A percentile compares a stretch with the other conserved stretches of the same genome.
Conservation (phyloP, 352 stramenopile genomes). For the Pythium phragmiticola region DNA sequence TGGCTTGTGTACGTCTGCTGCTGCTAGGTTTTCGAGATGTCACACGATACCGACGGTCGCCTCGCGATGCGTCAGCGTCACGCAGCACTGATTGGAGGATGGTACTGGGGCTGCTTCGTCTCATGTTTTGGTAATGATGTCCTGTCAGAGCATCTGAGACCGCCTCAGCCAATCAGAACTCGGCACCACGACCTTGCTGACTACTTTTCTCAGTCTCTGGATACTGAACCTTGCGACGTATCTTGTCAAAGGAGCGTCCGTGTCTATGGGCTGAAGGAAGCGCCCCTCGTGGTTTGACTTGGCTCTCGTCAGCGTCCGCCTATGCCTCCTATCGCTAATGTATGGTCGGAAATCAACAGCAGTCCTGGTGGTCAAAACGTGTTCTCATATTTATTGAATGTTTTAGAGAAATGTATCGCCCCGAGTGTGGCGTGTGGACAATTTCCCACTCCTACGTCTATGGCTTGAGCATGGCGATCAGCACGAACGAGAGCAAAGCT, state of each 20-base stretch:
- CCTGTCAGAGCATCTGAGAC: background rate
- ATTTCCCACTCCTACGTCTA: conserved; percentile 20
- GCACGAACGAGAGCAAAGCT: conserved; percentile 75
- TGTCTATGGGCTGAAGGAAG: too few species aligned
- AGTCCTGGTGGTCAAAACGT: too few species aligned
- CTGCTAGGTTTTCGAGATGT: background rate
- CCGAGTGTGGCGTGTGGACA: background rate
- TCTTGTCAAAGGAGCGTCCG: too few species aligned
- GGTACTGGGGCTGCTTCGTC: conserved; percentile 14
- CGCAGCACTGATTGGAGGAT: background rate
- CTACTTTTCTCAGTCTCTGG: too few species aligned
- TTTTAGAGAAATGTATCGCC: background rate
- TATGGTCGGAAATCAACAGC: too few species aligned
- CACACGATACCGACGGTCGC: background rate
- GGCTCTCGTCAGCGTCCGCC: too few species aligned
- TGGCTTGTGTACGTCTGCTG: background rate
- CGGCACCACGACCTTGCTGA: background rate
- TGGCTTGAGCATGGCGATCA: conserved; percentile 73
- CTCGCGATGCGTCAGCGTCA: conserved; percentile 14
- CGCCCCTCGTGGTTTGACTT: too few species aligned
- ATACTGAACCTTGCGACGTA: too few species aligned
- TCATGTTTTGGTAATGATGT: conserved; percentile 6
- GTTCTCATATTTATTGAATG: too few species aligned
- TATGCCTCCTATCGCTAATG: too few species aligned
- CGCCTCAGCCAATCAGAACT: conserved; percentile 10